Base-by-base conservation (phyloP, 1,284 basidiomycete genomes). In the Rhodotorula mucilaginosa region DNA sequence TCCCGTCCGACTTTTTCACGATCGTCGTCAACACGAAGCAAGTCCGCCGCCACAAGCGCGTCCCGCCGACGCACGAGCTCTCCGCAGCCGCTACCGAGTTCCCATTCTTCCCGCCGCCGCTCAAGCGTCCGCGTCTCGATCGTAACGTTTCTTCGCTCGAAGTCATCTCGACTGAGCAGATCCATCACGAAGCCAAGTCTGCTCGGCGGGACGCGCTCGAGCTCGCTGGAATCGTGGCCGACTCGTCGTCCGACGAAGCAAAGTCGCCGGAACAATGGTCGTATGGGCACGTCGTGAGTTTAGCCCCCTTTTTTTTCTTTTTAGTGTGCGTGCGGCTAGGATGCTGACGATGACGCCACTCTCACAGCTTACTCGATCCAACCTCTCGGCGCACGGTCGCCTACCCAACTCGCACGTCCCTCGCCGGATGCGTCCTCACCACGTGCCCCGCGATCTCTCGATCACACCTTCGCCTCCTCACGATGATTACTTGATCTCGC, bases 401-500 rank as follows among this genome's bases (percentile, higher is more conserved):
- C 21, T 39, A 0, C 19, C 49, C 39, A 13, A 4, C 47, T 19
- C 48, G 49, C 48, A 59, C n/a, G 1, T 18, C 4, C 19, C n/a
- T 19, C 61, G 21, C 15, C 54, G 15, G 18, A 2, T 34, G 46
- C 63, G 31, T 34, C 48, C 64, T 18, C 19, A 44, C 3, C 56
- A 19, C 48, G 6, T 63, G 5, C 29, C 67, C 23, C 15, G 26
- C 5, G 44, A 47, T 39, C 62, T 59, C 23, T 56, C 59, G 7
- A 13, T 44, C 15, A 58, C 69, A 0, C 64, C 71, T 5, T 68
- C 69, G 3, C 68, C 72, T 1, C 67, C 71, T 19, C 67, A 63
- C 58, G 65, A 70, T n/a, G 74, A 76, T 49, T 76, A 76, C 54
- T 70, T 72, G 49, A 64, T 74, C 68, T 74, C 72, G 3, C 74